A percentile compares a stretch with the other conserved stretches of the same genome.
Evolutionary conservation across 176 grass and related monocot genomes (phyloP).

Genomic region (Aegilops bicornis): DNA sequence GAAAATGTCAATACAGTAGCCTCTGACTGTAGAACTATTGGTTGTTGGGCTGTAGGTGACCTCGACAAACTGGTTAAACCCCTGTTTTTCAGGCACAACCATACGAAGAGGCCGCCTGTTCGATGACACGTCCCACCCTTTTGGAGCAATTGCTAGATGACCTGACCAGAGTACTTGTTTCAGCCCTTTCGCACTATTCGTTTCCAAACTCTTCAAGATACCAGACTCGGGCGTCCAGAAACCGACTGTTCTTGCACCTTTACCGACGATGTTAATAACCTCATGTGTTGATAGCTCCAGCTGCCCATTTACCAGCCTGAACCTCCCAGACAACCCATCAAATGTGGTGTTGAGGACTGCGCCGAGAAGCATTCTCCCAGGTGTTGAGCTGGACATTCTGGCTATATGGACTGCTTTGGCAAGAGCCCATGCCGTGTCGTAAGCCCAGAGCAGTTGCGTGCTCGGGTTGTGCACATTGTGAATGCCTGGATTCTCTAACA

Average conservation of each 20-base stretch:
- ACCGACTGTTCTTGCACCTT: conserved; percentile 41
- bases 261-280: conserved; percentile 44
- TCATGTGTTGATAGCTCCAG: conserved; percentile 39
- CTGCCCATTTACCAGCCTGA: conserved; percentile 40
- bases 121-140: conserved; percentile 64
- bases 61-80: conserved; percentile 63
- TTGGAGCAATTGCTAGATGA: conserved; percentile 22
- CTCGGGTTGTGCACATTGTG: neutral
- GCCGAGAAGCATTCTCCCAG: conserved; percentile 37
- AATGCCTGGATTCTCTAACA: neutral
- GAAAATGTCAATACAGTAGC: conserved; percentile 79
- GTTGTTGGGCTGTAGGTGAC: neutral
- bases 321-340: conserved; percentile 50
- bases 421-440: conserved; percentile 45
- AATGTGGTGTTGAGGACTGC: conserved; percentile 45
- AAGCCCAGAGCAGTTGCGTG: conserved; percentile 33
- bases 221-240: conserved; percentile 57
- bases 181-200: conserved; percentile 2
- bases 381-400: neutral
- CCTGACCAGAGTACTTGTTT: conserved; percentile 59
- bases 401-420: conserved; percentile 26
- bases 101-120: conserved; percentile 41
- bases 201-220: neutral
- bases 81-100: conserved; percentile 56
- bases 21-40: conserved; percentile 18